These are phyloP conservation scores for Penicillium capsulatum DNA, from an alignment of 2,329 filamentous ascomycete genomes.

Conservation along the genomic window DNA sequence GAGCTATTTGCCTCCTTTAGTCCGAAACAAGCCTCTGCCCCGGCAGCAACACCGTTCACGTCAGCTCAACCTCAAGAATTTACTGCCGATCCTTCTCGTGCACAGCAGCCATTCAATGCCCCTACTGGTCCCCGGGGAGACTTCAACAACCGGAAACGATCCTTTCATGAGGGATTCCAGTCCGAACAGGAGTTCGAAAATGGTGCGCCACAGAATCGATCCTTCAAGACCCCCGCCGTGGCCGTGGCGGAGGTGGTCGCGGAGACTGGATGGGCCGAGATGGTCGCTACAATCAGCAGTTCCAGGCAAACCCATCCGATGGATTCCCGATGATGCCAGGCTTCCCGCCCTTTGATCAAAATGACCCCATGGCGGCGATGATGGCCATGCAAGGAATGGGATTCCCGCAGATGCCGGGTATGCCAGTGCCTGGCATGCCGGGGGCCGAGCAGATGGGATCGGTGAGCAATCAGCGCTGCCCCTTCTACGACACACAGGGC, in stretches of 20 bases:
- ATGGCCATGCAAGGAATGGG: slow-evolving; percentile 52
- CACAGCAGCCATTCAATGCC: slow-evolving; percentile 22
- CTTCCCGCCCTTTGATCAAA: slow-evolving; percentile 52
- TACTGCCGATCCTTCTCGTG: slow-evolving; percentile 22
- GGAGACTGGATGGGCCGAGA: slow-evolving; percentile 40
- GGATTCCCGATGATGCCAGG: slow-evolving; percentile 41
- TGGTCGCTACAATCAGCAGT: slow-evolving; percentile 26
- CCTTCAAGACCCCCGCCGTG: slow-evolving; percentile 44
- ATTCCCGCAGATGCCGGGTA: slow-evolving; percentile 47
- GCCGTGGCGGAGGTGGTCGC: slow-evolving; percentile 38
- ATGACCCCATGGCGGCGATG: slow-evolving; percentile 54
- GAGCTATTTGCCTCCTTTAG: slow-evolving; percentile 52
- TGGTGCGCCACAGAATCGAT: slow-evolving; percentile 42
- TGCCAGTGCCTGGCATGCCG: slow-evolving; percentile 43
- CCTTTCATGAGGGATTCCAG: slow-evolving; percentile 49
- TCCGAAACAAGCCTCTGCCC: slow-evolving; percentile 37
- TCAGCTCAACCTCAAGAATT: slow-evolving; percentile 22
- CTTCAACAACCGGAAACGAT: slow-evolving; percentile 49
- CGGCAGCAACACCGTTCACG: slow-evolving; percentile 15
- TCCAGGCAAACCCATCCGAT: slow-evolving; percentile 25
- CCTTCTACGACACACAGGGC: slow-evolving; percentile 57
- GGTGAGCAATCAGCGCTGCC: slow-evolving; percentile 45
- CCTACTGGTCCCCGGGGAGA: slow-evolving; percentile 22
- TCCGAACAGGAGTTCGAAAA: slow-evolving; percentile 43
- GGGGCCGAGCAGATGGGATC: slow-evolving; percentile 28